Percentiles rank a stretch among this genome's conserved stretches.
phyloP scores from a whole-genome alignment of 805 yeast genomes.

The Saturnispora gosingensis region DNA sequence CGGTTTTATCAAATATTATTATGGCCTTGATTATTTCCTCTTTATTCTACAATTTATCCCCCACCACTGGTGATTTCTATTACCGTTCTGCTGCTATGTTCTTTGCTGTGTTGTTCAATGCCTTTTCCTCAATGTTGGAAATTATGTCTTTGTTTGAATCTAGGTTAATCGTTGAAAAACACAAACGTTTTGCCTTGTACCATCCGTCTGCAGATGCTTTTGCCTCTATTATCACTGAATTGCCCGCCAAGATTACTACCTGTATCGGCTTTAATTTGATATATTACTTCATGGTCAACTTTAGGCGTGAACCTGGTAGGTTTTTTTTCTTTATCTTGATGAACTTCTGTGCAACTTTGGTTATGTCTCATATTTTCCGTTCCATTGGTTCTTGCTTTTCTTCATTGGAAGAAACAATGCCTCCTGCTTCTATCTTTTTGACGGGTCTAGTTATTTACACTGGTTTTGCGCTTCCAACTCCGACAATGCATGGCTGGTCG shows the following conservation, averaged over 20 bases:
- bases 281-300: constrained; percentile 45
- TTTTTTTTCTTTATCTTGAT: constrained; percentile 45
- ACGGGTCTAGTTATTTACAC: constrained; percentile 38
- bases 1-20: constrained; percentile 35
- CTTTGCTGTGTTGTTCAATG: constrained; percentile 55
- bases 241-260: constrained; percentile 40
- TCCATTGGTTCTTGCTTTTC: constrained; percentile 40
- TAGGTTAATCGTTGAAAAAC: constrained; percentile 51
- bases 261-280: constrained; percentile 40
- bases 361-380: constrained; percentile 49
- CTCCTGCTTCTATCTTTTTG: constrained; percentile 45
- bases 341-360: constrained; percentile 34
- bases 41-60: constrained; percentile 42
- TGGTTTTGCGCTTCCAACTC: constrained; percentile 51
- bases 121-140: constrained; percentile 52
- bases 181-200: constrained; percentile 45
- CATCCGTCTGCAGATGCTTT: constrained; percentile 54
- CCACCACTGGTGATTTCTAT: constrained; percentile 39
- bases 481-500: constrained; percentile 53
- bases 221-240: constrained; percentile 50
- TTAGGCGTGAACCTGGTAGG: constrained; percentile 41
- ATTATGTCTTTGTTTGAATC: constrained; percentile 45
- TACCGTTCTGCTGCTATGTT: constrained; percentile 57
- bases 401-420: constrained; percentile 45
- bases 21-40: constrained; percentile 52